Evolutionary conservation across 495 filamentous ascomycete species (phyloP), one percentile per base, ranked within the genome.

Genomic region (Friedmanniomyces simplex): DNA sequence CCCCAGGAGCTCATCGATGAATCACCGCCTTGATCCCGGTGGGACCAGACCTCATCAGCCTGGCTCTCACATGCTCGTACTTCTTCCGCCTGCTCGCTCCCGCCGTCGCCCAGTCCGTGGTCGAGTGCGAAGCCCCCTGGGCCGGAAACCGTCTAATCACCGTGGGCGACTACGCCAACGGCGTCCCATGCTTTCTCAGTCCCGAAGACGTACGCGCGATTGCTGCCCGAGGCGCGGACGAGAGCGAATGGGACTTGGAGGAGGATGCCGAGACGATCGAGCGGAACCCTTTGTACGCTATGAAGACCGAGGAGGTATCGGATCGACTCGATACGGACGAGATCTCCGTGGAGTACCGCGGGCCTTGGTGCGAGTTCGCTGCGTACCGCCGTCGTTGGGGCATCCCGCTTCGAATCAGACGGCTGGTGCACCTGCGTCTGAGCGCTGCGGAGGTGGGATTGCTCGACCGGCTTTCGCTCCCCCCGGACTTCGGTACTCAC

Each of bases 81-180:
- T 39, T 36, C 50, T 52, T 52, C 50, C 11, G 32, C 3, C 50
- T 52, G n/a, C 50, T 52, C 26, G 26, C 28, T 24, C 50, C 32
- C 8, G 50, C 6, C 6, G 5, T 20, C 8, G n/a, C 6, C 5
- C 7, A 52, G 21, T 5, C 28, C 32, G 13, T 52, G 5, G 11
- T 18, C 21, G 6, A 14, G 26, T 3, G 3, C 26, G 26, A 36
- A 6, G 50, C 28, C 4, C 28, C 32, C 37, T 36, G 47, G 34
- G 34, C 34, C 8, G 34, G 34, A 8, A 8, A 37, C 8, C 34
- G 34, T 37, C 8, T 37, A 8, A 37, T 37, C 34, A 37, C 34
- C 8, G 34, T 16, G 8, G 16, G 34, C 34, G 43, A 47, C 43
- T n/a, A 21, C 11, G 43, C 11, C 10, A 8, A 8, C 20, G 21